Evolutionary conservation across 73 alveolate species (phyloP).

Genomic region (Paramecium sexaurelia): DNA sequence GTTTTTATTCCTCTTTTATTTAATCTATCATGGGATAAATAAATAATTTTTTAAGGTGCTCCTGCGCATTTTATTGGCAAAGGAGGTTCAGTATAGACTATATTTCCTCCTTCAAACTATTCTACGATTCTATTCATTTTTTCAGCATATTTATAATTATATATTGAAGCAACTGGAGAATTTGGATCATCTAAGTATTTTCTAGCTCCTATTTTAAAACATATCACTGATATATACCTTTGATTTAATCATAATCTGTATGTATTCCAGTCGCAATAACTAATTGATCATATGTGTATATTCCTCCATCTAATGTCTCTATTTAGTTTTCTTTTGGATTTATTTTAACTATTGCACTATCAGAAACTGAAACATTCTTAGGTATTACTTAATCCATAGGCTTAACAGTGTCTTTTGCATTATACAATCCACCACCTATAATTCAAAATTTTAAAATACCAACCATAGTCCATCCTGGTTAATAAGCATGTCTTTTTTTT

Average conservation of each 20-base stretch:
- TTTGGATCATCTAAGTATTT: constrained; percentile 83
- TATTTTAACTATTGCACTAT: constrained; percentile 65
- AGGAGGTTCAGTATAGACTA: constrained; percentile 78
- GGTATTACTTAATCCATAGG: neutral
- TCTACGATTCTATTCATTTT: constrained; percentile 72
- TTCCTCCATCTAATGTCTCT: constrained; percentile 65
- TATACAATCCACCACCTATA: constrained; percentile 80
- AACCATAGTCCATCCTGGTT: constrained; percentile 88
- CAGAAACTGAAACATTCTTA: constrained; percentile 1
- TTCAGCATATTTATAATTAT: constrained; percentile 74
- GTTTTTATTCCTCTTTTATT: constrained; percentile 72
- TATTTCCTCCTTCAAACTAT: constrained; percentile 83
- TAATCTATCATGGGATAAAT: constrained; percentile 75
- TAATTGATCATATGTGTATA: constrained; percentile 75
- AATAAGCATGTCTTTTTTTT: constrained; percentile 74
- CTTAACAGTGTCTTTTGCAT: constrained; percentile 7
- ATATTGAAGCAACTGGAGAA: constrained; percentile 84
- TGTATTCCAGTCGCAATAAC: constrained; percentile 79
- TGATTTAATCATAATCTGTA: constrained; percentile 74
- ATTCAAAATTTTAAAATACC: neutral
- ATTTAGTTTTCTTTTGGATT: constrained; percentile 74
- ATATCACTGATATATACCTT: too few species aligned
- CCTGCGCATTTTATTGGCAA: constrained; percentile 93
- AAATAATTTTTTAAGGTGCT: constrained; percentile 87
- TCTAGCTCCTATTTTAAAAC: constrained; percentile 65